Evolutionary conservation across 2,329 filamentous ascomycete species (phyloP).

Genomic region (Penicillium sp.): DNA sequence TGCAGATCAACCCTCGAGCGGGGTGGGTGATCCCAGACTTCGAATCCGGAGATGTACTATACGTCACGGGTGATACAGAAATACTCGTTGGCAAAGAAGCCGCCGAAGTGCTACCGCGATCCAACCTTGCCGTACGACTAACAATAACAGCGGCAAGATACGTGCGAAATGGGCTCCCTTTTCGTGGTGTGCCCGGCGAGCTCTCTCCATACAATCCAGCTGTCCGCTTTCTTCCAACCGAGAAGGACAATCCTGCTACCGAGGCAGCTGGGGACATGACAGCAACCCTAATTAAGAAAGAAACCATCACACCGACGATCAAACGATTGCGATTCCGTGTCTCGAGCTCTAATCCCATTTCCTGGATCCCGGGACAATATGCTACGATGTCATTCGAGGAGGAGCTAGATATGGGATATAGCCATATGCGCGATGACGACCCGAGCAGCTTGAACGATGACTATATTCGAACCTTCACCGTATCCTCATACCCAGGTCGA

Average conservation of each 20-base stretch:
- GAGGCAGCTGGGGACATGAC: constrained; percentile 22
- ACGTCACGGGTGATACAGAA: constrained; percentile 66
- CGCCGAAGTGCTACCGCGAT: constrained; percentile 62
- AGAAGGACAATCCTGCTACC: background rate
- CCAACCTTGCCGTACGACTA: constrained; percentile 72
- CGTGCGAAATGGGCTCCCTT: constrained; percentile 60
- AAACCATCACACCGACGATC: constrained; percentile 65
- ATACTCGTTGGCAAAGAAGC: constrained; percentile 68
- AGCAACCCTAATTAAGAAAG: constrained; percentile 61
- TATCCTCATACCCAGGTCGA: constrained; percentile 61
- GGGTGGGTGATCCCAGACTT: constrained; percentile 76
- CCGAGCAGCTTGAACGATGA: constrained; percentile 82
- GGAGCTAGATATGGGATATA: constrained; percentile 68
- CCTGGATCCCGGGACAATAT: constrained; percentile 73
- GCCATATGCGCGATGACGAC: constrained; percentile 81
- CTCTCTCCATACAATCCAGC: background rate
- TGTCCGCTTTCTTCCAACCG: background rate
- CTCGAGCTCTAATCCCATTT: constrained; percentile 32
- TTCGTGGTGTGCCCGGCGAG: background rate
- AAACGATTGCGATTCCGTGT: constrained; percentile 64
- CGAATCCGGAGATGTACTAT: constrained; percentile 69
- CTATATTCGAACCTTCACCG: constrained; percentile 78
- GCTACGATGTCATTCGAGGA: constrained; percentile 70
- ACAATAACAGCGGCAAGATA: constrained; percentile 58
- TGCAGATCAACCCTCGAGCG: constrained; percentile 64